phyloP scores from a whole-genome alignment of 2,329 filamentous ascomycete species.

The Endothia cerciana region DNA sequence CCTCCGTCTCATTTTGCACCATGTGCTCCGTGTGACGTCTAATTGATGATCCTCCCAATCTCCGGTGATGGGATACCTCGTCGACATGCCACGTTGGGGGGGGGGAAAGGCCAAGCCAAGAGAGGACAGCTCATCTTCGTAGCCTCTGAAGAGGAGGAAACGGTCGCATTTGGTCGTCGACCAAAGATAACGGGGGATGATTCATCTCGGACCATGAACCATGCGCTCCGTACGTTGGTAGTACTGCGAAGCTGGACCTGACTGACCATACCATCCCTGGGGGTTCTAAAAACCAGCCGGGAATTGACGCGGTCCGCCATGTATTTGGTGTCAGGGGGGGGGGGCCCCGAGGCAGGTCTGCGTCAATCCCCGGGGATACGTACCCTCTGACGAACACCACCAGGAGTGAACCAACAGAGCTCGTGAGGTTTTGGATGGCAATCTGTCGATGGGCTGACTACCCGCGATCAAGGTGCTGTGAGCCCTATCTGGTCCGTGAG shows the following conservation, averaged over 20 bases:
- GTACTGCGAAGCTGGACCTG: not conserved
- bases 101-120: not conserved
- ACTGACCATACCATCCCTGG: not conserved
- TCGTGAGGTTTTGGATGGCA: not conserved
- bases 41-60: conserved; percentile 9
- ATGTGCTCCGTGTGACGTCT: conserved; percentile 1
- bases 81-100: not conserved
- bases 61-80: conserved; percentile 3
- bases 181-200: conserved; percentile 7
- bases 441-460: not conserved
- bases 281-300: not conserved
- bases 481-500: conserved; percentile 5
- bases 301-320: not conserved
- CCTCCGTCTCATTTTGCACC: not conserved
- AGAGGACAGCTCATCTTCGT: not conserved
- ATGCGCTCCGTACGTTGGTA: no score
- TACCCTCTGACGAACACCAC: conserved; percentile 2
- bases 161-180: not conserved
- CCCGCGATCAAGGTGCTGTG: not conserved
- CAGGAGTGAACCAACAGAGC: not conserved
- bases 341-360: not conserved
- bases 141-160: not conserved
- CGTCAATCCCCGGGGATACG: not conserved
- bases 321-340: not conserved
- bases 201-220: conserved; percentile 7